Base-by-base conservation (phyloP, 1,284 basidiomycete genomes). In the Pyrrhoderma lamaoense region DNA sequence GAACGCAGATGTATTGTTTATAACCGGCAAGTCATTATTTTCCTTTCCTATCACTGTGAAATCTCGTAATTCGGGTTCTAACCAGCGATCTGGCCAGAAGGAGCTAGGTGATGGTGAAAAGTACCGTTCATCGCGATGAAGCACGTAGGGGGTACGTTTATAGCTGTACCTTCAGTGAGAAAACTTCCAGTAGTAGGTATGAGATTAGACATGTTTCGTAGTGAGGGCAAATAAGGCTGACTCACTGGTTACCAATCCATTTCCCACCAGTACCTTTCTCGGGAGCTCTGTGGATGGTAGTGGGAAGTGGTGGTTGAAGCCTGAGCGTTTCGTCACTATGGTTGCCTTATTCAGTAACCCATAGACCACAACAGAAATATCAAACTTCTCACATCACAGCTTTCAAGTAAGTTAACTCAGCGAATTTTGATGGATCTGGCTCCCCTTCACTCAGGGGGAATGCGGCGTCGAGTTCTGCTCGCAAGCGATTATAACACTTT, bases 91-190 rank as follows among this genome's bases (percentile, higher is more conserved):
- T 4, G 71, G 71, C 60, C 67, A 64, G 57, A 73, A 73, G 2
- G 58, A 45, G 22, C 71, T 64, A 13, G 71, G 66, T 38, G 59
- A 57, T 1, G 69, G 68, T 1, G 61, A 68, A 53, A 73, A 73
- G 59, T 72, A 57, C 8, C 65, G 62, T 13, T 67, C 61, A 49
- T 67, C 63, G 25, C 67, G 64, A 45, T 80, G 78, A 4, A 79
- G 59, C 21, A 68, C 68, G 58, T 77, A 77, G 3, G 65, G 27
- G 75, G 74, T 34, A 77, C 63, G 51, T 69, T 72, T 14, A 75
- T 66, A 39, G 65, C 69, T 2, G 74, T 78, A 31, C 72, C 72
- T 58, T 75, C 74, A 1, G 75, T 73, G 1, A 80, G 61, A 54
- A 69, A 73, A 44, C 76, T 80, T 27, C 16, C n/a, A 14, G 46